A percentile compares a stretch with the other conserved stretches of the same genome.
Evolutionary conservation across 2,329 filamentous ascomycete species (phyloP).

Genomic region (Xylariaceae sp.): DNA sequence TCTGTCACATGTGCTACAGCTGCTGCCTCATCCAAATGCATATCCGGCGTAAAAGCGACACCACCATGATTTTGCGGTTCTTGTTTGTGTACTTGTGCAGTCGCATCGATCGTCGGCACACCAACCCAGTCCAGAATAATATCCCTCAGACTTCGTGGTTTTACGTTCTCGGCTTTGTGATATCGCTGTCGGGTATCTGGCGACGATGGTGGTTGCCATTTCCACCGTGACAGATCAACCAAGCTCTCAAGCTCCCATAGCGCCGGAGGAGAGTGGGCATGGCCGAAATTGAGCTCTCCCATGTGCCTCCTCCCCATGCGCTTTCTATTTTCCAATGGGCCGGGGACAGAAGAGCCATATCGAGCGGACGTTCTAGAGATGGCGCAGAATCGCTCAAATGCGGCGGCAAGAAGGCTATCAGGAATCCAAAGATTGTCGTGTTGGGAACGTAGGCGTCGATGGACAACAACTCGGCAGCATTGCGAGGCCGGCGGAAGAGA

Average conservation of each 20-base stretch:
- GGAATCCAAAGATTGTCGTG: slow-evolving; percentile 60
- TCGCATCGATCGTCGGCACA: not conserved
- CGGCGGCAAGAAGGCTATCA: slow-evolving; percentile 55
- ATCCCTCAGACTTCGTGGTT: not conserved
- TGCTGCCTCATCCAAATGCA: slow-evolving; percentile 12
- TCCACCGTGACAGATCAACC: slow-evolving; percentile 50
- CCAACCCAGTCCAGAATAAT: slow-evolving; percentile 10
- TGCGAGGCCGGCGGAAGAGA: slow-evolving; percentile 47
- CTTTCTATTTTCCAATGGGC: slow-evolving; percentile 58
- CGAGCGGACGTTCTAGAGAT: slow-evolving; percentile 30
- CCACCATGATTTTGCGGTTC: not conserved
- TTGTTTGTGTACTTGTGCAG: not conserved
- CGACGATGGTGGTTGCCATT: slow-evolving; percentile 53
- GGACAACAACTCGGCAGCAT: slow-evolving; percentile 54
- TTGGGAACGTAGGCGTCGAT: slow-evolving; percentile 42
- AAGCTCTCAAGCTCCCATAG: slow-evolving; percentile 52
- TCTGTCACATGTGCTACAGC: slow-evolving; percentile 2
- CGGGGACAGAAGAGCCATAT: slow-evolving; percentile 47
- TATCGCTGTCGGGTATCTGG: slow-evolving; percentile 28
- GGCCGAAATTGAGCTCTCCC: slow-evolving; percentile 50
- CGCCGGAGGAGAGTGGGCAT: slow-evolving; percentile 36
- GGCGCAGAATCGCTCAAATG: slow-evolving; percentile 50
- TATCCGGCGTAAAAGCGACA: not conserved
- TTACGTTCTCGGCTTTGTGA: not conserved
- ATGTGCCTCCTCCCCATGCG: slow-evolving; percentile 57